Base-by-base conservation (phyloP, 805 yeast genomes). In the Spathaspora gorwiae region DNA sequence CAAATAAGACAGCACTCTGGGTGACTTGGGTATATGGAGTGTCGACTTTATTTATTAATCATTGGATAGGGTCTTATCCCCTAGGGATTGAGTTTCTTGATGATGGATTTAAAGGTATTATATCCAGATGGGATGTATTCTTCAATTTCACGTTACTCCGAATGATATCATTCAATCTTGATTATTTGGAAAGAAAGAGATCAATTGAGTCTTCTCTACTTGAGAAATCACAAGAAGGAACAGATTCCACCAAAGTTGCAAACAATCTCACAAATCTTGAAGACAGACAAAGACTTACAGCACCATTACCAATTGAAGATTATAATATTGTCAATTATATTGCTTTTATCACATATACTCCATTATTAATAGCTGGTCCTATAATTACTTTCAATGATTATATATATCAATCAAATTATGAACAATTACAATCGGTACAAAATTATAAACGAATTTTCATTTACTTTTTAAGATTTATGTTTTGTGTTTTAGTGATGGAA, bases 281-380 rank as follows among this genome's bases (percentile, higher is more conserved):
- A 39, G 95, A 87, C 54, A 71, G 83, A 47, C 81, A 78, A 41
- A 70, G 96, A 53, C 67, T 86, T 39, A 75, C 73, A 31, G 83
- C 84, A 1, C 85, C 85, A 5, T 72, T 84, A 39, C 81, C 80
- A 1, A 44, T 80, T 0, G 54, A 65, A 1, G 87, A 82, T 37
- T 94, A 90, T 64, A 72, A 70, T 30, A 54, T 81, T n/a, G 42
- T 63, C 37, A 86, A 87, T 59, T 88, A 85, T 60, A 48, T 89
- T 36, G 83, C 95, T 0, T 94, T 90, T 59, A 61, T 87, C 31
- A 67, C 84, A 5, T 94, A 94, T 57, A 79, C 96, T 0, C 99
- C 99, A 3, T 68, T 94, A 40, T 87, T 87, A 64, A 83, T 94
- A 54, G 97, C 96, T 2, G 99, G 99, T 1, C 99, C 99, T 24